Evolutionary conservation across 345 rosid genomes (phyloP), one percentile per base, ranked within the genome.

Genomic region (Brassica carinata): DNA sequence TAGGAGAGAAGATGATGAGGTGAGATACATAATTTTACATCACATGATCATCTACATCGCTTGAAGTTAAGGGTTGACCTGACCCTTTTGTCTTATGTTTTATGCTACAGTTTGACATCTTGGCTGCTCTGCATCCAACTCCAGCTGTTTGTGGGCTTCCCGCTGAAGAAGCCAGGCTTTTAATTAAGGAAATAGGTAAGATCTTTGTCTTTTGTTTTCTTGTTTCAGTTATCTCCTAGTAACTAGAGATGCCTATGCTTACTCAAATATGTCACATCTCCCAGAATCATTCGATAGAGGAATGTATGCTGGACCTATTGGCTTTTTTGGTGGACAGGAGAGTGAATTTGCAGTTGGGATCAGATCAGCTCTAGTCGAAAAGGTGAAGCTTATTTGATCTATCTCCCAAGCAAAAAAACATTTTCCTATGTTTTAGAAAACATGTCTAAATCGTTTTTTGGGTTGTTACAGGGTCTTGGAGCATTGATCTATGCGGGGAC

Each of bases 61-160:
- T 66, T 66, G 48, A 34, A 18, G 29, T 5, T 36, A 36, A 17
- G 15, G 38, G 26, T 26, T n/a, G 45, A 65, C 69, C 3, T n/a
- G 45, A 65, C 69, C 3, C 26, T 40, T 61, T 55, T 65, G 15
- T 53, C 1, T 59, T n/a, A 5, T 64, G 34, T 78, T 11, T 69
- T 11, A 61, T 79, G 26, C 8, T 75, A 68, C 87, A 94, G 97
- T 94, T 86, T 82, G 86, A 89, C 10, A 76, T 94, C 29, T 75
- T 95, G 87, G 90, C 94, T 83, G 91, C 92, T 81, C 93, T 93
- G 34, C 99, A 93, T 83, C 99, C 96, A 73, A 93, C 89, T 79
- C 98, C 99, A 79, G 98, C 99, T 84, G 98, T 95, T 64, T 95
- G 97, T 82, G 99, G 99, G 62, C 92, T 87, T 81, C 97, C 99